Conservation (phyloP, 495 filamentous ascomycete species). For the Chlorociboria aeruginascens region DNA sequence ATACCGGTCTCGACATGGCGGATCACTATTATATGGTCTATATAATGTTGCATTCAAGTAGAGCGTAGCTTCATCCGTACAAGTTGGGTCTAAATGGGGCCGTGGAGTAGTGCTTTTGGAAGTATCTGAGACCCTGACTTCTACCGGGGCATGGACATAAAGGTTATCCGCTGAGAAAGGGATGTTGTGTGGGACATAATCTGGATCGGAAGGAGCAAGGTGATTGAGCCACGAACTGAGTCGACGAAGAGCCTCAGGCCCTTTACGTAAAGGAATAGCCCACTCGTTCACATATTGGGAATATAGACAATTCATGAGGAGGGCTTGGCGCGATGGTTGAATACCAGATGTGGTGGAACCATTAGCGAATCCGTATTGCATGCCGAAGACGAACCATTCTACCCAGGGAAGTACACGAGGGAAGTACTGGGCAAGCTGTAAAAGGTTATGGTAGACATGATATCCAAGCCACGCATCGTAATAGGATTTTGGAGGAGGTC, state of each 20-base stretch:
- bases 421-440: constrained; percentile 65
- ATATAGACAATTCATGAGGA: constrained; percentile 94
- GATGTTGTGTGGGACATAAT: constrained; percentile 53
- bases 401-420: constrained; percentile 73
- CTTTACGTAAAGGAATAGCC: constrained; percentile 81
- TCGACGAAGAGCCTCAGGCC: constrained; percentile 77
- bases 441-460: constrained; percentile 77
- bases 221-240: constrained; percentile 75
- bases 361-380: constrained; percentile 84
- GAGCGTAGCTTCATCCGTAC: constrained; percentile 58
- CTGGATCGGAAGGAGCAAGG: constrained; percentile 34
- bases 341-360: constrained; percentile 54
- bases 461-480: constrained; percentile 75
- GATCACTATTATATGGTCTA: constrained; percentile 72
- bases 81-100: constrained; percentile 66
- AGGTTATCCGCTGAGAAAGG: constrained; percentile 68
- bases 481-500: constrained; percentile 39
- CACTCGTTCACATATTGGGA: constrained; percentile 97
- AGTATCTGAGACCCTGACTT: constrained; percentile 79
- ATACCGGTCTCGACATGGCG: constrained; percentile 65
- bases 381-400: constrained; percentile 89
- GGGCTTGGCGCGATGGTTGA: constrained; percentile 64
- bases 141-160: constrained; percentile 86
- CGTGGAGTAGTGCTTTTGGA: constrained; percentile 37
- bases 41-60: constrained; percentile 97